These are phyloP conservation scores for Pugionium cornutum DNA, from an alignment of 345 rosid species.

Conservation along the genomic window DNA sequence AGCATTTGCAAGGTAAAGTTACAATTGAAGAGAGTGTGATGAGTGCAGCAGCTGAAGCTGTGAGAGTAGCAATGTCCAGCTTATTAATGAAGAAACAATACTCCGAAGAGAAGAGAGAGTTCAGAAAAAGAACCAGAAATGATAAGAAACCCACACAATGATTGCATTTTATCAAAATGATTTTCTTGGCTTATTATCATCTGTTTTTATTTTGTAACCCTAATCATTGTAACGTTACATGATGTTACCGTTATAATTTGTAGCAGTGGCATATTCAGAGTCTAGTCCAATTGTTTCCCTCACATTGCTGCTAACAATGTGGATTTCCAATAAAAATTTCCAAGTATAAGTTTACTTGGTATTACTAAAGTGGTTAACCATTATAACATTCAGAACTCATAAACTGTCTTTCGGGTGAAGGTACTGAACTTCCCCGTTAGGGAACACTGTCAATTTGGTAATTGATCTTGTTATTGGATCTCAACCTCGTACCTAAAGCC, in stretches of 20 bases:
- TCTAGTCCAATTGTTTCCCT: no score
- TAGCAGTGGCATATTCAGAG: no score
- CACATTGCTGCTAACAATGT: no score
- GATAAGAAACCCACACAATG: slow-evolving; percentile 61
- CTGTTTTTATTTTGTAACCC: not conserved
- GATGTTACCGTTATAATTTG: no score
- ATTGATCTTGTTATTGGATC: slow-evolving; percentile 96
- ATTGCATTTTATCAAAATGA: slow-evolving; percentile 6
- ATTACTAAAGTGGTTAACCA: no score
- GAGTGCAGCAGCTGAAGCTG: slow-evolving; percentile 74
- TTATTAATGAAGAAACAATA: slow-evolving; percentile 88
- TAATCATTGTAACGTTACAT: slow-evolving; percentile 2
- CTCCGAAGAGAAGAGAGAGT: slow-evolving; percentile 67
- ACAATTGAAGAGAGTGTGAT: slow-evolving; percentile 58
- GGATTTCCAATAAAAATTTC: no score
- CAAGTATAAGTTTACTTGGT: no score
- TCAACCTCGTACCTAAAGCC: slow-evolving; percentile 83
- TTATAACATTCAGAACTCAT: slow-evolving; percentile 6
- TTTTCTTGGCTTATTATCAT: no score
- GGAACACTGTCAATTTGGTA: slow-evolving; percentile 95
- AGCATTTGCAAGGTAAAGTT: slow-evolving; percentile 65
- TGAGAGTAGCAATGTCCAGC: slow-evolving; percentile 70
- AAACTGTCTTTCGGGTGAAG: slow-evolving; percentile 94
- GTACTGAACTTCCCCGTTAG: slow-evolving; percentile 89
- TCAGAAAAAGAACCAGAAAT: slow-evolving; percentile 82